These are phyloP conservation scores for Leccinum arenicola DNA, from an alignment of 768 basidiomycete species.

Conservation along the genomic window DNA sequence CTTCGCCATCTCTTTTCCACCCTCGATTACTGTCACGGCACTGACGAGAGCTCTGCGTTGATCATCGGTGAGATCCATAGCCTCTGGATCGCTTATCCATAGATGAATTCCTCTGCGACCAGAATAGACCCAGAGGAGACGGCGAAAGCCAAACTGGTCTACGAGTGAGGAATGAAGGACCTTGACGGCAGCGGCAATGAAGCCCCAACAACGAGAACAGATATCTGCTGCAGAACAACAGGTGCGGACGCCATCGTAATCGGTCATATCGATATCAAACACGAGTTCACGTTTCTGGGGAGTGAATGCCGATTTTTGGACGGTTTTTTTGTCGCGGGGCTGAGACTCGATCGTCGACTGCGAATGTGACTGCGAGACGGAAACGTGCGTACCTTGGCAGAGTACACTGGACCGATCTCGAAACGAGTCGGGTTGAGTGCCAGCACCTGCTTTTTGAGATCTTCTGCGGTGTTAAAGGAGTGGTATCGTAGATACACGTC, in stretches of 20 bases:
- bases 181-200: conserved; percentile 88
- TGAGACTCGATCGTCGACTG: conserved; percentile 30
- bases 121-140: conserved; percentile 97
- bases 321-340: conserved; percentile 88
- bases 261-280: conserved; percentile 99
- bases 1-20: conserved; percentile 78
- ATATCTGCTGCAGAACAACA: conserved; percentile 92
- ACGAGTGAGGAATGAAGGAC: conserved; percentile 78
- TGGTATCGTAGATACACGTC: conserved; percentile 96
- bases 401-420: conserved; percentile 95
- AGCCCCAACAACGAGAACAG: conserved; percentile 91
- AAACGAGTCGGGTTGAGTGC: conserved; percentile 88
- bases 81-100: conserved; percentile 91
- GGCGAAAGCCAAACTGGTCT: conserved; percentile 87
- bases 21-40: conserved; percentile 81
- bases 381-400: conserved; percentile 62
- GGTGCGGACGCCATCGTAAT: conserved; percentile 93
- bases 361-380: not conserved
- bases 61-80: conserved; percentile 88
- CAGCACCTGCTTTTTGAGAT: conserved; percentile 88
- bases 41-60: conserved; percentile 84
- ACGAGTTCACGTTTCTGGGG: conserved; percentile 89
- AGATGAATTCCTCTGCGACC: conserved; percentile 97
- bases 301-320: conserved; percentile 63
- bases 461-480: conserved; percentile 80